Evolutionary conservation across 2,329 filamentous ascomycete genomes (phyloP).

Genomic region (Colletotrichum australisinense): DNA sequence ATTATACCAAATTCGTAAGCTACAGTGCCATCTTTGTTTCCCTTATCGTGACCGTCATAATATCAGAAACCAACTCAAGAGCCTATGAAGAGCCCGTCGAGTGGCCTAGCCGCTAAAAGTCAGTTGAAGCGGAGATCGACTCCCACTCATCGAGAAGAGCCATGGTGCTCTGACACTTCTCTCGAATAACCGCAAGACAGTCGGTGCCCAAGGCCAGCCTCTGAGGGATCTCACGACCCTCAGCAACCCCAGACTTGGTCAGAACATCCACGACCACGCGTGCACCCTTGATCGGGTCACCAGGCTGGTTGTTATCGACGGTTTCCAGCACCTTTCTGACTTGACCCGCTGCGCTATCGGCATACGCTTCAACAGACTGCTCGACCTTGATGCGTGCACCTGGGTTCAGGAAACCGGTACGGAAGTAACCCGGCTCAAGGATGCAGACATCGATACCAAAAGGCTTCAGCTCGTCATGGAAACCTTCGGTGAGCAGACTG

Average conservation of each 20-base stretch:
- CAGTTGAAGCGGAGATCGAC: conserved; percentile 51
- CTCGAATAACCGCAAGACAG: conserved; percentile 52
- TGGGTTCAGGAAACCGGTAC: conserved; percentile 59
- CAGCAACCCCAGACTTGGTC: conserved; percentile 58
- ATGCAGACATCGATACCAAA: conserved; percentile 56
- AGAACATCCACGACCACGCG: conserved; percentile 66
- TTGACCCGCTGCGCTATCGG: conserved; percentile 43
- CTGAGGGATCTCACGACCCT: conserved; percentile 61
- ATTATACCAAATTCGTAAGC: background rate
- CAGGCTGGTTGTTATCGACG: conserved; percentile 61
- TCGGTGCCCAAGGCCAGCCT: conserved; percentile 68
- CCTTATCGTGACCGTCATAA: background rate
- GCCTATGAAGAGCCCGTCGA: background rate
- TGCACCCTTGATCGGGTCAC: conserved; percentile 65
- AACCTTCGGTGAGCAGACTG: conserved; percentile 56
- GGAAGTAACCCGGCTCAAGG: conserved; percentile 65
- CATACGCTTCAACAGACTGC: conserved; percentile 47
- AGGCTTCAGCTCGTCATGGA: conserved; percentile 55
- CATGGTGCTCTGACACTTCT: conserved; percentile 56
- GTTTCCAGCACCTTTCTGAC: conserved; percentile 44
- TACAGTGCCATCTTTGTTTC: background rate
- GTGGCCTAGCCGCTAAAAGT: conserved; percentile 35
- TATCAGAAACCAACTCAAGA: background rate
- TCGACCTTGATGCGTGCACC: conserved; percentile 43
- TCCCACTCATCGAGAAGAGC: conserved; percentile 62